These are phyloP conservation scores for Rosa multiflora DNA, from an alignment of 306 rosid species.

Conservation along the genomic window DNA sequence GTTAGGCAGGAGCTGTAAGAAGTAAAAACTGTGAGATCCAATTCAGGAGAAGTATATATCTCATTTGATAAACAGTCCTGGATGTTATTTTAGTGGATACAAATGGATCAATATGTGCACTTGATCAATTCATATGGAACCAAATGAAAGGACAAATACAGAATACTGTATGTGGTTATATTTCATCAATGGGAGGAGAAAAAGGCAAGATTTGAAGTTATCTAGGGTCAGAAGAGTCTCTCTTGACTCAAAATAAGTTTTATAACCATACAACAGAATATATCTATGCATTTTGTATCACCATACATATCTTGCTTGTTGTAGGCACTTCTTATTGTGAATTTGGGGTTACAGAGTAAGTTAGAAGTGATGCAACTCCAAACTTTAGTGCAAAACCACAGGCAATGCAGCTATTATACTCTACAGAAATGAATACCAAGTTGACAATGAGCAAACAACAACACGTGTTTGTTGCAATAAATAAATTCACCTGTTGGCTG, in stretches of 20 bases:
- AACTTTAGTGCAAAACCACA: background rate
- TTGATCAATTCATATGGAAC: too few relatives aligned
- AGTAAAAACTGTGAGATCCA: background rate
- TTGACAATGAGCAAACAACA: background rate
- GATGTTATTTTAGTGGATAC: background rate
- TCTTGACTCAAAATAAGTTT: background rate
- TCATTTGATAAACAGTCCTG: background rate
- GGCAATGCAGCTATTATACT: background rate
- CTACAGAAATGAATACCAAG: background rate
- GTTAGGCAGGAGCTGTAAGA: background rate
- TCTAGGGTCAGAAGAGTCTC: background rate
- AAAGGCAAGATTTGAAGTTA: background rate
- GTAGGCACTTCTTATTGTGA: background rate
- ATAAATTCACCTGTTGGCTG: constrained; percentile 74
- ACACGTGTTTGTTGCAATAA: background rate
- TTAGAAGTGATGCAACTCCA: background rate
- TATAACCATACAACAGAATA: background rate
- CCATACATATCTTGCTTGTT: background rate
- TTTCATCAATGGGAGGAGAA: background rate
- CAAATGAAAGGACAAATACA: background rate
- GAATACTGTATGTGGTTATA: background rate
- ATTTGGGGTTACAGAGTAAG: background rate
- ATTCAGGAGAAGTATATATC: background rate
- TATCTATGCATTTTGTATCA: background rate
- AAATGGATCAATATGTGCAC: too few relatives aligned